Percentiles rank a stretch among this genome's conserved stretches.
Evolutionary conservation across 768 basidiomycete genomes (phyloP).

Genomic region (Lactarius vividus): DNA sequence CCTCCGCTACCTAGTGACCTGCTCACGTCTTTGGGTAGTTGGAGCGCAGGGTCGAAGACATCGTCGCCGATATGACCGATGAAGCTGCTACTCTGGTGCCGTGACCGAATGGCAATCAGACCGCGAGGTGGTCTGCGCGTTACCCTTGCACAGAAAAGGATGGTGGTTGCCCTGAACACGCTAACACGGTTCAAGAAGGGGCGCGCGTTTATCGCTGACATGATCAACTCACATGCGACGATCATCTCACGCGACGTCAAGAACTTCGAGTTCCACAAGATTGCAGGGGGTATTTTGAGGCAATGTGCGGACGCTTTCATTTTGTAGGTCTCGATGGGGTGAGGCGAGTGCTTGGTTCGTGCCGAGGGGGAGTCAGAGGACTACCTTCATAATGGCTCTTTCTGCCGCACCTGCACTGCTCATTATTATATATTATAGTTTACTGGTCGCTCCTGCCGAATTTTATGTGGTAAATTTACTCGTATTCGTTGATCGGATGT

Average conservation of each 20-base stretch:
- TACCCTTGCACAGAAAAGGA: slow-evolving; percentile 53
- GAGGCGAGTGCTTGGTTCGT: background rate
- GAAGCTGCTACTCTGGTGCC: slow-evolving; percentile 21
- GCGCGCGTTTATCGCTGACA: slow-evolving; percentile 56
- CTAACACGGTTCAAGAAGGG: slow-evolving; percentile 70
- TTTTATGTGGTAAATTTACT: no score
- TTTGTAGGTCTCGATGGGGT: no score
- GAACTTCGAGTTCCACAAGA: slow-evolving; percentile 52
- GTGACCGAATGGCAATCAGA: background rate
- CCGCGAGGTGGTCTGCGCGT: slow-evolving; percentile 44
- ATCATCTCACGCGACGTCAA: slow-evolving; percentile 69
- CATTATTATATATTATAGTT: background rate
- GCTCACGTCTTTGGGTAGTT: slow-evolving; percentile 54
- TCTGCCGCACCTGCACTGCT: background rate
- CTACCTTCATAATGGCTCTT: background rate
- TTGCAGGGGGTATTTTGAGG: slow-evolving; percentile 62
- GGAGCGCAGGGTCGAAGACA: slow-evolving; percentile 59
- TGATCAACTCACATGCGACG: slow-evolving; percentile 65
- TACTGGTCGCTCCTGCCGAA: no score
- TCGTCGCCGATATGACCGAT: slow-evolving; percentile 59
- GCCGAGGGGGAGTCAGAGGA: background rate
- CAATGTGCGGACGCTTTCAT: slow-evolving; percentile 70
- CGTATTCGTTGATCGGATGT: no score
- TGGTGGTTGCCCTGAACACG: slow-evolving; percentile 59
- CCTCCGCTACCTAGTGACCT: slow-evolving; percentile 48